A percentile compares a stretch with the other conserved stretches of the same genome.
phyloP scores from a whole-genome alignment of 2,329 filamentous ascomycete species.

The Ceratocystis diversiconidia region DNA sequence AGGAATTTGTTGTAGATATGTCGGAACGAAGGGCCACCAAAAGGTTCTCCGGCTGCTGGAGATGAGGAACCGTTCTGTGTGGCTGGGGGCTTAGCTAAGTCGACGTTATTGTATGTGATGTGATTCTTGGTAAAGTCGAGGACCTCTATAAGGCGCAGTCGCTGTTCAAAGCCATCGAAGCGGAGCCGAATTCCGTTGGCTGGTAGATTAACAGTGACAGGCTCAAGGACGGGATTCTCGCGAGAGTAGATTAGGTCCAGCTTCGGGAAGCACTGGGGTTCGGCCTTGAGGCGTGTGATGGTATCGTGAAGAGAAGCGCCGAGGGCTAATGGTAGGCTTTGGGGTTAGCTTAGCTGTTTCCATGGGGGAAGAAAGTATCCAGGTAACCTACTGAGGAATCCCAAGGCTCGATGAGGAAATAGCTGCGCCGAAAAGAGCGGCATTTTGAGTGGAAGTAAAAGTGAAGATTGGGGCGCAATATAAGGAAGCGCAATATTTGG shows the following conservation, averaged over 20 bases:
- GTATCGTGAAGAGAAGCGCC: slow-evolving; percentile 86
- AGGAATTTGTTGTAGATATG: slow-evolving; percentile 90
- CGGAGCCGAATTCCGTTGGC: slow-evolving; percentile 77
- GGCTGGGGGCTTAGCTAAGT: slow-evolving; percentile 52
- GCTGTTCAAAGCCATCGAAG: slow-evolving; percentile 88
- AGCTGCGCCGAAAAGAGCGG: slow-evolving; percentile 47
- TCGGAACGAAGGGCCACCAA: slow-evolving; percentile 58
- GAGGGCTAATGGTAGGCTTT: slow-evolving; percentile 44
- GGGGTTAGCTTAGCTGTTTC: background rate
- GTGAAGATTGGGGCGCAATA: background rate
- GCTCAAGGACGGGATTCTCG: slow-evolving; percentile 57
- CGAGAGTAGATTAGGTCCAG: slow-evolving; percentile 72
- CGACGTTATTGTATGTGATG: slow-evolving; percentile 65
- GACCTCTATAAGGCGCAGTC: slow-evolving; percentile 79
- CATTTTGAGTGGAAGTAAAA: slow-evolving; percentile 23
- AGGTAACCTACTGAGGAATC: slow-evolving; percentile 37
- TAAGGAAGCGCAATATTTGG: background rate
- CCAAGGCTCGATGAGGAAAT: slow-evolving; percentile 49
- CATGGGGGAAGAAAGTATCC: background rate
- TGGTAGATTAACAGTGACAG: slow-evolving; percentile 62
- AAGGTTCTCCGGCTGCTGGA: slow-evolving; percentile 25
- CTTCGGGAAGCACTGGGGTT: slow-evolving; percentile 67
- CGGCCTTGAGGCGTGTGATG: slow-evolving; percentile 73
- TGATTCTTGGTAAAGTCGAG: slow-evolving; percentile 76
- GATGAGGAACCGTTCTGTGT: slow-evolving; percentile 18